phyloP scores from a whole-genome alignment of 2,329 filamentous ascomycete species.

The Cadophora luteo-olivacea region DNA sequence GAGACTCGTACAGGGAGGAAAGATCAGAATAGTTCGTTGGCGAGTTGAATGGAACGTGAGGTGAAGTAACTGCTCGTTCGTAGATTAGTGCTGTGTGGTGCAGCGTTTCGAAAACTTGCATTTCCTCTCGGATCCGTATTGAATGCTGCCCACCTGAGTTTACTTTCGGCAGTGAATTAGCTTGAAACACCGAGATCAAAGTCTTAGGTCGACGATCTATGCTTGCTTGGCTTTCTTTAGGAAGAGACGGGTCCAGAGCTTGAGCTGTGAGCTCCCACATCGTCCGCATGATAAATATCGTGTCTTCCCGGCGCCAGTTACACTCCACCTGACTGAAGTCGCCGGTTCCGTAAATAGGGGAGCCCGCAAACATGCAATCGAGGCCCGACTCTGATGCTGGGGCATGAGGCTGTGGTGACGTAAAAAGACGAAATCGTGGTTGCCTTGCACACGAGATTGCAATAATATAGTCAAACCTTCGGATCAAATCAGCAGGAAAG shows the following conservation, averaged over 20 bases:
- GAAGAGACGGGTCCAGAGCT: too few relatives aligned
- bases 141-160: background rate
- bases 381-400: too few relatives aligned
- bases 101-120: slow-evolving; percentile 3
- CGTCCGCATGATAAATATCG: too few relatives aligned
- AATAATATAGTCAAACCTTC: slow-evolving; percentile 13
- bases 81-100: slow-evolving; percentile 6
- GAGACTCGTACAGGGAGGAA: background rate
- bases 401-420: background rate
- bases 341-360: too few relatives aligned
- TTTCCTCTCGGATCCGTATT: background rate
- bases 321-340: too few relatives aligned
- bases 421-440: background rate
- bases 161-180: background rate
- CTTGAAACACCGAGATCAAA: background rate
- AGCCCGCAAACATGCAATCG: too few relatives aligned
- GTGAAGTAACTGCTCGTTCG: slow-evolving; percentile 8
- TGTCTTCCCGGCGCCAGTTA: too few relatives aligned
- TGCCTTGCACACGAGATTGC: slow-evolving; percentile 1
- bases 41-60: background rate
- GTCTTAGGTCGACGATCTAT: background rate
- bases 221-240: too few relatives aligned
- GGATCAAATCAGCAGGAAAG: too few relatives aligned
- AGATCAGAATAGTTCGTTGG: slow-evolving; percentile 6
- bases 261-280: too few relatives aligned